Percentiles rank a stretch among this genome's conserved stretches.
Conservation (phyloP, 768 basidiomycete species). For the Neoboletus magnificus region DNA sequence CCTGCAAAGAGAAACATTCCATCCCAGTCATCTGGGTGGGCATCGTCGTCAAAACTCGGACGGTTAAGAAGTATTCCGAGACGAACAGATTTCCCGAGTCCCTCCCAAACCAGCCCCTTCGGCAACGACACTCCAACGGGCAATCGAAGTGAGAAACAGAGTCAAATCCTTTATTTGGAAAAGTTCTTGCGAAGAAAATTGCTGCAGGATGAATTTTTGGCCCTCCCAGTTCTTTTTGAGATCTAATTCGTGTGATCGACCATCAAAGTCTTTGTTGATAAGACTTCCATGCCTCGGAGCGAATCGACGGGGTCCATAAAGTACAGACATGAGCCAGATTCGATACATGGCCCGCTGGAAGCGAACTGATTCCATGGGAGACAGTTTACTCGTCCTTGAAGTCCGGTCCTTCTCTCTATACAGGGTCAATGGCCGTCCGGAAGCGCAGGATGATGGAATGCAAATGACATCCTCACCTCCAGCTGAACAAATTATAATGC, state of each 20-base stretch:
- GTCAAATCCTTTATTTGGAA: not conserved
- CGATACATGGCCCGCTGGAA: constrained; percentile 30
- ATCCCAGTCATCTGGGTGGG: not conserved
- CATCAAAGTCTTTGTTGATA: not conserved
- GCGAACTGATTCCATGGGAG: constrained; percentile 28
- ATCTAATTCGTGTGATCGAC: too few species aligned
- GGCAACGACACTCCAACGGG: not conserved
- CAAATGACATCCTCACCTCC: constrained; percentile 23
- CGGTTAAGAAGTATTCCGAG: not conserved
- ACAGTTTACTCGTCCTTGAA: constrained; percentile 27
- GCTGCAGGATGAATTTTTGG: not conserved
- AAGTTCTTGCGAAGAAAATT: constrained; percentile 1
- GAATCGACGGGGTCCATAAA: constrained; percentile 6
- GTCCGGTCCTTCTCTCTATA: constrained; percentile 4
- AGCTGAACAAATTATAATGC: constrained; percentile 38
- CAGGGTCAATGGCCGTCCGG: not conserved
- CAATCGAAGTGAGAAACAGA: not conserved
- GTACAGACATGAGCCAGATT: constrained; percentile 20
- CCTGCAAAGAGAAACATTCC: constrained; percentile 11
- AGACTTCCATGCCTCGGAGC: not conserved
- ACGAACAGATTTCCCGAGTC: not conserved
- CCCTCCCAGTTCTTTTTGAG: not conserved
- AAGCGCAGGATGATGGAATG: too few species aligned
- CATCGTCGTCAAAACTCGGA: not conserved
- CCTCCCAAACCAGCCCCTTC: not conserved